phyloP scores from a whole-genome alignment of 306 rosid genomes.

The Lathyrus tuberosus region DNA sequence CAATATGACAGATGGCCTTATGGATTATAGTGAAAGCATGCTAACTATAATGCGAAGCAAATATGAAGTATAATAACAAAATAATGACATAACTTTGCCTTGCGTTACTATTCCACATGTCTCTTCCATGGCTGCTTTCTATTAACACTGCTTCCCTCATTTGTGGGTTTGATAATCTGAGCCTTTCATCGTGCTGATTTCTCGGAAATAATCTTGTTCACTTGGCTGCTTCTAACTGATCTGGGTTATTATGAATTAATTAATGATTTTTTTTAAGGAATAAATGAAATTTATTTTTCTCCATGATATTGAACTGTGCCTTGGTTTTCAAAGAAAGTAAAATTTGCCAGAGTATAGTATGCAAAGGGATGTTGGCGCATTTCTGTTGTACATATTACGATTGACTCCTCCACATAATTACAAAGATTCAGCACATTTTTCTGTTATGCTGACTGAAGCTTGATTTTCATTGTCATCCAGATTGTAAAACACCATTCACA shows the following conservation, averaged over 20 bases:
- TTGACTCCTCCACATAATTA: conserved; percentile 2
- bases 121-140: background rate
- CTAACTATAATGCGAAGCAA: too few species aligned
- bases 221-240: background rate
- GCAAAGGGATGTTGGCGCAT: too few species aligned
- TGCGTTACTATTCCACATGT: background rate
- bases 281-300: background rate
- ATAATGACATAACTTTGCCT: background rate
- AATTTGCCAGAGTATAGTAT: too few species aligned
- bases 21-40: conserved; percentile 3
- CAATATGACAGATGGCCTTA: background rate
- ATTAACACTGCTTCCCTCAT: background rate
- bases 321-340: too few species aligned
- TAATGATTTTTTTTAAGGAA: background rate
- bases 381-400: background rate
- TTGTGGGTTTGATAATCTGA: conserved; percentile 8
- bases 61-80: background rate
- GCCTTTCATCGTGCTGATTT: background rate
- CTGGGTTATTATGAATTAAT: background rate
- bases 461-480: conserved; percentile 47
- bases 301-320: background rate
- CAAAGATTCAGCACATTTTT: conserved; percentile 23
- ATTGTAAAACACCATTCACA: conserved; percentile 91
- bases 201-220: background rate
- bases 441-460: conserved; percentile 23